Base-by-base conservation (phyloP, 495 filamentous ascomycete genomes). In the Astrothelium macrocarpum region DNA sequence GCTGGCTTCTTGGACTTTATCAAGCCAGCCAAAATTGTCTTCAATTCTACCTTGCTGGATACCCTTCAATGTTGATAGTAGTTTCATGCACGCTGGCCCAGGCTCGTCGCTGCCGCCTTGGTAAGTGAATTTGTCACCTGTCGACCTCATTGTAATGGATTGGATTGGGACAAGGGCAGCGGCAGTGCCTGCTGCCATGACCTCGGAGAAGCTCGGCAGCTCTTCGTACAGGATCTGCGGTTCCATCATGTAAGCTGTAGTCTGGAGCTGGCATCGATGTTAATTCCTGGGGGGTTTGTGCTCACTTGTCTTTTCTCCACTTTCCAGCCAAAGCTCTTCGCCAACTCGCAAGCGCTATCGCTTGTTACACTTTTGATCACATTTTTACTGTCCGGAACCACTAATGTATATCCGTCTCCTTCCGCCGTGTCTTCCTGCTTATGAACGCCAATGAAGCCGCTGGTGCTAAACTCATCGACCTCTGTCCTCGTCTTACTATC, bases 171-270 rank as follows among this genome's bases (percentile, higher is more conserved):
- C 91, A 49, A 98, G 78, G 1, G 90, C 89, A 0, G 93, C 94
- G 3, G 94, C 94, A 0, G 94, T 98, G 0, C 94, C 94, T 1
- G 90, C 91, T 2, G 93, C 94, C 76, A 96, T 82, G 23, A 98
- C 85, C 74, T 98, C 94, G 53, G 79, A 79, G 76, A 97, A 97
- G 7, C 75, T 71, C 16, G 76, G 71, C 10, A 97, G 78, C 66
- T 98, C 93, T n/a, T 83, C 79, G 73, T 93, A 93, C 65, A 83
- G 82, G 71, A 95, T 87, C 78, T 86, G 59, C 23, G 29, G 23
- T 32, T 56, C 7, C 16, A 49, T 18, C n/a, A 2, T 20, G 28
- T 31, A 16, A 43, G 7, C 10, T 5, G n/a, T 26, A 32, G 31
- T 18, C 9, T 49, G 2, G n/a, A 42, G 42, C 25, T 59, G 18